Evolutionary conservation across 2,329 filamentous ascomycete genomes (phyloP), one percentile per base, ranked within the genome.

Genomic region (Cadophora sp.): DNA sequence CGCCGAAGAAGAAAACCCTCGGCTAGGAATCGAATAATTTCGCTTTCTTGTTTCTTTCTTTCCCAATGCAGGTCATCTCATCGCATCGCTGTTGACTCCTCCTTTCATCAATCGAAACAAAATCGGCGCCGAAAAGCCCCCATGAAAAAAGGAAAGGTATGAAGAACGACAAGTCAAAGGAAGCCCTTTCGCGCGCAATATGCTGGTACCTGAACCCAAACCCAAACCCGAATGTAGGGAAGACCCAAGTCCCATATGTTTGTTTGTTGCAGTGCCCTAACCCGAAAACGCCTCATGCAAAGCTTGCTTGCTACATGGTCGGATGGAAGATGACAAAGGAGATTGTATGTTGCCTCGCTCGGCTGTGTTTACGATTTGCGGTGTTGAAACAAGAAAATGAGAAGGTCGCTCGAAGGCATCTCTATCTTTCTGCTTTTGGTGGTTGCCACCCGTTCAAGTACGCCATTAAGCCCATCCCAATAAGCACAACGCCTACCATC

Each of bases 381-480:
- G 19, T 48, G 43, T 50, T 51, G 24, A 56, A 61, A 31, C 50
- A 64, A 64, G 59, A 46, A 65, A 55, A 58, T 29, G 56, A 62
- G 61, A 53, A 51, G 22, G 58, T 50, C n/a, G 53, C 46, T 37
- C 40, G 48, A 69, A 37, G 43, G 26, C 8, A 8, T 48, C 8
- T 69, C 63, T 74, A 78, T 72, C 72, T 72, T 51, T 78, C 76
- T 27, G 73, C 73, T 68, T 78, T 78, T 48, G 75, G 72, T 60
- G 75, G 71, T 70, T 93, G 91, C 92, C 92, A 95, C 62, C 91
- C 91, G 76, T 96, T 96, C 73, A 96, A 85, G 79, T 94, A 94
- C 51, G 91, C 92, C 92, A 96, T 96, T 72, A 96, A 79, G 16
- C 92, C 91, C 82, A 96, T 91, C 37, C 92, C 92, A 69, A 96